Percentiles rank a stretch among this genome's conserved stretches.
These are phyloP conservation scores for Candolleomyces aberdarensis DNA, from an alignment of 768 basidiomycete species.

Conservation along the genomic window DNA sequence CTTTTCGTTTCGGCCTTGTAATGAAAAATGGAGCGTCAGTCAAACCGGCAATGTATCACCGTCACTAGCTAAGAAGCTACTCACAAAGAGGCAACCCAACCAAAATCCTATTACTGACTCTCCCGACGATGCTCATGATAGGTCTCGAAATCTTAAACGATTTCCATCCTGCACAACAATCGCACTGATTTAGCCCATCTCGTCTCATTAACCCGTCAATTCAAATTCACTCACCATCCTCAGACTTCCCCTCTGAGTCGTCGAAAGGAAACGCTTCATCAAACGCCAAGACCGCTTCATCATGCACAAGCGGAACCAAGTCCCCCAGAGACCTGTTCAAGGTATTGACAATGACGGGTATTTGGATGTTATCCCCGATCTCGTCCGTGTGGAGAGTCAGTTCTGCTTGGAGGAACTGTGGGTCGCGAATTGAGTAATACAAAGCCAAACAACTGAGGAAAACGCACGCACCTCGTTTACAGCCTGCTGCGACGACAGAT, in stretches of 20 bases:
- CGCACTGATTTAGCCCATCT: not conserved
- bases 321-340: slow-evolving; percentile 11
- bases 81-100: slow-evolving; percentile 10
- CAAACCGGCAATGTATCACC: not conserved
- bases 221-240: not conserved
- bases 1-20: slow-evolving; percentile 30
- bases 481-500: slow-evolving; percentile 24
- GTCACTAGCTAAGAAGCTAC: not conserved
- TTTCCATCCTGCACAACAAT: not conserved
- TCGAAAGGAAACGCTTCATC: not conserved
- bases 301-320: slow-evolving; percentile 6
- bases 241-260: not conserved
- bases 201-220: not conserved
- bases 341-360: slow-evolving; percentile 13
- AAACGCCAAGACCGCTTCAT: not conserved
- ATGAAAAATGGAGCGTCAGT: no score
- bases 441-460: not conserved
- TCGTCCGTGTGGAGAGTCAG: slow-evolving; percentile 12
- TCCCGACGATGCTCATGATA: not conserved
- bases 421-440: not conserved
- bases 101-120: not conserved
- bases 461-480: slow-evolving; percentile 21
- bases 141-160: not conserved
- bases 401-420: slow-evolving; percentile 2
- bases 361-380: slow-evolving; percentile 13